Percentiles rank a stretch among this genome's conserved stretches.
Conservation (phyloP, 2,329 filamentous ascomycete genomes). For the Ceratocystis alfenasii region DNA sequence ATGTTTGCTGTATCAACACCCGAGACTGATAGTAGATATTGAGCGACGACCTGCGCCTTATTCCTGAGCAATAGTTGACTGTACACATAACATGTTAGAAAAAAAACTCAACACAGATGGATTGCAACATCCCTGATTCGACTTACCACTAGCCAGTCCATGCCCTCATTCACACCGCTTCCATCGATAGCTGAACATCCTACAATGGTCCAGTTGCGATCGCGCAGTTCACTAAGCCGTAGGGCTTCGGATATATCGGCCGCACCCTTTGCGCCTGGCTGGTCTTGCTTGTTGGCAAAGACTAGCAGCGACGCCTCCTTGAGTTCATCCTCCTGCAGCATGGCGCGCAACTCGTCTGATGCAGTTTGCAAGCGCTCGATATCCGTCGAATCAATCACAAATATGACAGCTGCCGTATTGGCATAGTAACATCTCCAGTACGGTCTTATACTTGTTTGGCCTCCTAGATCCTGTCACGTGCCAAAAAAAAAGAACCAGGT, state of each 20-base stretch:
- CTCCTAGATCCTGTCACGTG: conserved; percentile 63
- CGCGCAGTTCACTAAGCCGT: conserved; percentile 77
- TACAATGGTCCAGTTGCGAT: conserved; percentile 98
- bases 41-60: conserved; percentile 1
- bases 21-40: background rate
- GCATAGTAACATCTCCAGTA: conserved; percentile 99
- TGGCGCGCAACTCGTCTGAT: conserved; percentile 80
- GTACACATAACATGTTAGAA: conserved; percentile 2
- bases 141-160: conserved; percentile 94
- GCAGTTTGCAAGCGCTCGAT: conserved; percentile 89
- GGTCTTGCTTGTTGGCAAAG: conserved; percentile 98
- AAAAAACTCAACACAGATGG: background rate
- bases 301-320: conserved; percentile 85
- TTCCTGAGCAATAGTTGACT: conserved; percentile 10
- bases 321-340: conserved; percentile 95
- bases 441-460: conserved; percentile 94
- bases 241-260: conserved; percentile 93
- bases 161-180: conserved; percentile 86
- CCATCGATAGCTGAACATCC: conserved; percentile 94
- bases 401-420: conserved; percentile 96
- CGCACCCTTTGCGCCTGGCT: conserved; percentile 89
- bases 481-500: conserved; percentile 7
- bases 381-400: conserved; percentile 96
- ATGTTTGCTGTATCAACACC: background rate
- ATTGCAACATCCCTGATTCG: background rate